Percentiles rank a stretch among this genome's conserved stretches.
Evolutionary conservation across 805 yeast genomes (phyloP).

Genomic region (Spathaspora arborariae): DNA sequence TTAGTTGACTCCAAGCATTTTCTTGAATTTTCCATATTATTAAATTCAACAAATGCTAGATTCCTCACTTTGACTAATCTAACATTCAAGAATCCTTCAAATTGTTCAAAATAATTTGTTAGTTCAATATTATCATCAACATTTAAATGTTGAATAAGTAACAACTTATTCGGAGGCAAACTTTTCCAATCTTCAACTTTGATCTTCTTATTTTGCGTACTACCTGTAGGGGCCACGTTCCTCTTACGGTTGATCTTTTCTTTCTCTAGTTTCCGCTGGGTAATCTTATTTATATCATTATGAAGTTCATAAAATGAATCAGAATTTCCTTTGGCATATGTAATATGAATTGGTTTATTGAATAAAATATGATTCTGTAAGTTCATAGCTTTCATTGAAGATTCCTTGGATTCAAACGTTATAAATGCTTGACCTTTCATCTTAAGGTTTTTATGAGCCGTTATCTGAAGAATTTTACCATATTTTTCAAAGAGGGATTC

Average conservation of each 20-base stretch:
- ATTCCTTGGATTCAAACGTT: constrained; percentile 41
- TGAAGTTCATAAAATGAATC: constrained; percentile 27
- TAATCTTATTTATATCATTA: constrained; percentile 18
- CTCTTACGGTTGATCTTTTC: constrained; percentile 8
- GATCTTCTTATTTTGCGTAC: constrained; percentile 11
- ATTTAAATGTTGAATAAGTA: constrained; percentile 60
- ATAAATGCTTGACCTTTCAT: constrained; percentile 84
- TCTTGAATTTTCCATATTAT: constrained; percentile 48
- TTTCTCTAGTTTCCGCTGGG: constrained; percentile 13
- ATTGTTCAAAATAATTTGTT: constrained; percentile 42
- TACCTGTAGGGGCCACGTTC: constrained; percentile 5
- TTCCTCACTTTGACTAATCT: constrained; percentile 64
- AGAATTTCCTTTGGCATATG: constrained; percentile 41
- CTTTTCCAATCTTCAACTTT: constrained; percentile 18
- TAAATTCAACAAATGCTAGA: constrained; percentile 81
- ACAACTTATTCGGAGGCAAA: constrained; percentile 64
- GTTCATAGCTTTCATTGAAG: constrained; percentile 46
- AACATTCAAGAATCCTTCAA: constrained; percentile 61
- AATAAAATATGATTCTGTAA: constrained; percentile 39
- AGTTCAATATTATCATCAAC: constrained; percentile 30
- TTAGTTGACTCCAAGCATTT: constrained; percentile 18
- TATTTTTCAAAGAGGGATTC: constrained; percentile 37
- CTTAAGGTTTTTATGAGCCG: constrained; percentile 57
- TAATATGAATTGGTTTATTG: constrained; percentile 46
- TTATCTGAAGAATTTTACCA: constrained; percentile 48